These are phyloP conservation scores for Trebouxia sp. DNA, from an alignment of 139 green algal species.

Conservation along the genomic window DNA sequence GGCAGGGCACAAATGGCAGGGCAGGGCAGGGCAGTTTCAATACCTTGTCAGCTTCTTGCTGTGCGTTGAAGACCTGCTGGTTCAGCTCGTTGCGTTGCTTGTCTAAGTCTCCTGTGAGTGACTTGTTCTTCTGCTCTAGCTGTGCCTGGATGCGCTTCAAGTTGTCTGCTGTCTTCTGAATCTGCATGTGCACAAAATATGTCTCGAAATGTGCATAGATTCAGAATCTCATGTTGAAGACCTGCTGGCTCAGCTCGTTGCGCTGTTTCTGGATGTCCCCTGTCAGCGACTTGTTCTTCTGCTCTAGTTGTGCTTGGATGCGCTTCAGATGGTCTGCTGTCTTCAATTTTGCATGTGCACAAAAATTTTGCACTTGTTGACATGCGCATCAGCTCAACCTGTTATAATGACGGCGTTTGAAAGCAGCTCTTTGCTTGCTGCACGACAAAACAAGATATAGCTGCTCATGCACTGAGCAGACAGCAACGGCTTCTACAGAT, in stretches of 20 bases:
- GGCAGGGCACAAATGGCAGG: neutral
- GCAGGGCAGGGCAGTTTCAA: neutral
- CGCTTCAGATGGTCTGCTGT: conserved; percentile 17
- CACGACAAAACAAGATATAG: too few species aligned
- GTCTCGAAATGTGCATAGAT: neutral
- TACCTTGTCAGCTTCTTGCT: conserved; percentile 31
- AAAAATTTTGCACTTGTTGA: neutral
- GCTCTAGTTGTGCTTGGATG: neutral
- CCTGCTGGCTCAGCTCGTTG: neutral
- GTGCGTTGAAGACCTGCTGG: conserved; percentile 16
- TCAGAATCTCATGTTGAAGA: neutral
- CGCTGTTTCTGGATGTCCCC: conserved; percentile 24
- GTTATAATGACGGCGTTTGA: too few species aligned
- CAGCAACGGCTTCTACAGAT: too few species aligned
- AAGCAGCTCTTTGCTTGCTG: too few species aligned
- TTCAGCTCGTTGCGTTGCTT: conserved; percentile 16
- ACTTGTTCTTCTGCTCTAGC: conserved; percentile 20
- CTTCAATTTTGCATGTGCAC: conserved; percentile 2
- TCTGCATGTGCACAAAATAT: neutral
- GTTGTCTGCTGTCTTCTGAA: conserved; percentile 17
- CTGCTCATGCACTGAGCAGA: too few species aligned
- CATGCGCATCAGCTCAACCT: neutral
- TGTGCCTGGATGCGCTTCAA: neutral
- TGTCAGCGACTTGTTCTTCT: conserved; percentile 15
- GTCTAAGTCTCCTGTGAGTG: conserved; percentile 18